Conservation (phyloP, 768 basidiomycete species). For the Macrolepiota dolichaula region DNA sequence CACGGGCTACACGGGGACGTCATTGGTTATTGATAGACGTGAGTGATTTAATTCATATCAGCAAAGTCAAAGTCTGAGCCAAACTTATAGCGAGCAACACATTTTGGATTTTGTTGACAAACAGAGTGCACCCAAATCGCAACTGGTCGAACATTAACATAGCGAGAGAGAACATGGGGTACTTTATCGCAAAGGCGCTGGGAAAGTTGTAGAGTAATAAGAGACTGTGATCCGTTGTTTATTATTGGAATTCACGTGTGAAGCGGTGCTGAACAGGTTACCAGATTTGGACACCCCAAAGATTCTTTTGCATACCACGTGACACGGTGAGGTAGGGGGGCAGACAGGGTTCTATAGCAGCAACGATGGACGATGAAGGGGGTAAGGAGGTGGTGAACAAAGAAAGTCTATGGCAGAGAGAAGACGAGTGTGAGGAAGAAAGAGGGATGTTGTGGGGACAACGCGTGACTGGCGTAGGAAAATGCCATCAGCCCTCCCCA, state of each 20-base stretch:
- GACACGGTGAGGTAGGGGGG: not conserved
- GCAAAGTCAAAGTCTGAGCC: not conserved
- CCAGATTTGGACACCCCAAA: conserved; percentile 10
- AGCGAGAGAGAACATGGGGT: conserved; percentile 18
- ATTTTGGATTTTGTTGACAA: conserved; percentile 23
- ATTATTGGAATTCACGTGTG: conserved; percentile 6
- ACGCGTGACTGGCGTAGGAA: not conserved
- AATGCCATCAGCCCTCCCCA: conserved; percentile 2
- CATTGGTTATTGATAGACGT: conserved; percentile 26
- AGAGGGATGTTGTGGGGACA: not conserved
- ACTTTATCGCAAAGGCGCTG: conserved; percentile 20
- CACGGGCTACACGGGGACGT: conserved; percentile 24
- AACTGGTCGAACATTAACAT: conserved; percentile 25
- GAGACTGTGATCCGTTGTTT: not conserved
- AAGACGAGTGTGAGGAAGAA: not conserved
- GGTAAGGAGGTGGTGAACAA: not conserved
- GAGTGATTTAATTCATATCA: conserved; percentile 2
- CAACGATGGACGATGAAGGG: too few species aligned
- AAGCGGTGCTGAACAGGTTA: not conserved
- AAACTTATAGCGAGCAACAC: conserved; percentile 23
- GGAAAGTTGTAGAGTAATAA: conserved; percentile 8
- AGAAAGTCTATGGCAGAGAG: too few species aligned
- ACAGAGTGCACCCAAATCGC: conserved; percentile 26
- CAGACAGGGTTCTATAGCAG: not conserved
- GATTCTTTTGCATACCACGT: conserved; percentile 6